phyloP scores from a whole-genome alignment of 768 basidiomycete genomes.

The Lyophyllum semitale region DNA sequence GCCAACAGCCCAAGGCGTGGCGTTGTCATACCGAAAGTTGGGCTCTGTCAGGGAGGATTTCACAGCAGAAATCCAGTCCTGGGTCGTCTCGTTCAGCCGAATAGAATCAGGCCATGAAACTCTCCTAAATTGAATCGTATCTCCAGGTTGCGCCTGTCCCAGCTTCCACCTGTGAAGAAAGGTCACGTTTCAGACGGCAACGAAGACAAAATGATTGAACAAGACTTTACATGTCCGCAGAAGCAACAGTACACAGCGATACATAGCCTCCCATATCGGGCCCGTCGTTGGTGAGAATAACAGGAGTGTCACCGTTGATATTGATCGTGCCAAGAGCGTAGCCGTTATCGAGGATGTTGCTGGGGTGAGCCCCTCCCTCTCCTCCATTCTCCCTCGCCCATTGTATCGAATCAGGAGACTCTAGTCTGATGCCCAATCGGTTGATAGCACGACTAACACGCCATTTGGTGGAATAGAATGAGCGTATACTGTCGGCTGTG shows the following conservation, averaged over 20 bases:
- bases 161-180: constrained; percentile 58
- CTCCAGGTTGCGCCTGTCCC: constrained; percentile 64
- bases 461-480: constrained; percentile 57
- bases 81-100: not conserved
- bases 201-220: not conserved
- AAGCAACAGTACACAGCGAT: constrained; percentile 54
- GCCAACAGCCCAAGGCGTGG: not conserved
- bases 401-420: constrained; percentile 39
- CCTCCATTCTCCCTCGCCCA: constrained; percentile 63
- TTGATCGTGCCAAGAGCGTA: constrained; percentile 59
- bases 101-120: constrained; percentile 39
- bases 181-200: not conserved
- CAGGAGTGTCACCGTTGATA: constrained; percentile 70
- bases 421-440: constrained; percentile 64
- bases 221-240: constrained; percentile 47
- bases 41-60: not conserved
- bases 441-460: constrained; percentile 58
- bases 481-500: constrained; percentile 43
- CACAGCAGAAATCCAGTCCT: not conserved
- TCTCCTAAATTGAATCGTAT: constrained; percentile 52
- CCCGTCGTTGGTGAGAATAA: constrained; percentile 62
- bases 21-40: not conserved
- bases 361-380: constrained; percentile 69
- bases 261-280: constrained; percentile 68
- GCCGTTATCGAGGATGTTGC: constrained; percentile 65